Evolutionary conservation across 371 early-diverging fungal genomes (phyloP).

Genomic region (Dentiscutata heterogama): DNA sequence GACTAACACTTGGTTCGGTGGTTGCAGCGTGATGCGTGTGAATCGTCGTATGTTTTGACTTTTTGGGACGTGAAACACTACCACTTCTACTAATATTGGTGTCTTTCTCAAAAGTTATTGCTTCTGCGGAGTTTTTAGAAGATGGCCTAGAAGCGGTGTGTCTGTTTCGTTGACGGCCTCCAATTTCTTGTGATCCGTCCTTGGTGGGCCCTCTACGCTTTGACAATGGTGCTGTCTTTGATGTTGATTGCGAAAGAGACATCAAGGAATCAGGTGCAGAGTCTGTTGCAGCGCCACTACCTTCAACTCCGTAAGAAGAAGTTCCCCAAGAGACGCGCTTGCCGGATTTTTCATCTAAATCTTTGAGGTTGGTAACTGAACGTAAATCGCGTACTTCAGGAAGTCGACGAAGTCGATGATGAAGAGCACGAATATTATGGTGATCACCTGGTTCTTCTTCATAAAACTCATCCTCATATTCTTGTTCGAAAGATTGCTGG

Average conservation of each 20-base stretch:
- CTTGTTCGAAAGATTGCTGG: not conserved
- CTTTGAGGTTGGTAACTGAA: constrained; percentile 16
- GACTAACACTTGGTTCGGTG: no score
- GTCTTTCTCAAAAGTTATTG: no score
- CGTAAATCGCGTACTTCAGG: constrained; percentile 22
- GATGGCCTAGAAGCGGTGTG: no score
- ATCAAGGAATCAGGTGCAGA: not conserved
- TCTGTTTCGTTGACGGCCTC: no score
- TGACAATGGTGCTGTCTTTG: not conserved
- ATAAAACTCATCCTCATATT: not conserved
- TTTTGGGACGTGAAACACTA: no score
- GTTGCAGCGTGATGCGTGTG: no score
- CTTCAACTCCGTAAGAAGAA: not conserved
- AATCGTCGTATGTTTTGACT: no score
- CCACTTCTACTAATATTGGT: no score
- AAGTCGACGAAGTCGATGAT: constrained; percentile 1
- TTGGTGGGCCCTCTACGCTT: not conserved
- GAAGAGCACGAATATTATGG: not conserved
- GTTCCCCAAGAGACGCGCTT: constrained; percentile 18
- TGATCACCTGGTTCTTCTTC: not conserved
- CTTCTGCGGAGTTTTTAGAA: no score
- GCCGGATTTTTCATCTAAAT: constrained; percentile 24
- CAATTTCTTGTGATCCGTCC: no score
- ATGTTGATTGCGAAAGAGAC: not conserved
- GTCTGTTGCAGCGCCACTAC: not conserved